These are phyloP conservation scores for Tolypocladium amazonense DNA, from an alignment of 2,329 filamentous ascomycete genomes.

Conservation along the genomic window DNA sequence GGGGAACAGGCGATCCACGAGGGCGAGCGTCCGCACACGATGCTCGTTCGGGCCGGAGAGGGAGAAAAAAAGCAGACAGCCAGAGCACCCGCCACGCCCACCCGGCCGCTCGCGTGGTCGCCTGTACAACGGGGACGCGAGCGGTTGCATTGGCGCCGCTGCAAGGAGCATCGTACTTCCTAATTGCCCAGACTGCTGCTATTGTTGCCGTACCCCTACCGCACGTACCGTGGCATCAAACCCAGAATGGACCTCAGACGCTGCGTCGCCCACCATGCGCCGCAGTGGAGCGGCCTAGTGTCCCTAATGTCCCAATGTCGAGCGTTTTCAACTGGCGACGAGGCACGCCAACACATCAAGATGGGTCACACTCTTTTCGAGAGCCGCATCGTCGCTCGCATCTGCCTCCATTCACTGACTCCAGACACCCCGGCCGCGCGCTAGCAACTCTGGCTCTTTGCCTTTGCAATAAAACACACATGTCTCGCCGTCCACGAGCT, in stretches of 20 bases:
- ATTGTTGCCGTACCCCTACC: background rate
- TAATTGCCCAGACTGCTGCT: background rate
- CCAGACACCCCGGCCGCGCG: conserved; percentile 40
- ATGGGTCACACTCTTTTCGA: conserved; percentile 53
- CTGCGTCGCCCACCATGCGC: conserved; percentile 25
- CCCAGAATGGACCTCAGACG: conserved; percentile 3
- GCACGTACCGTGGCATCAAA: background rate
- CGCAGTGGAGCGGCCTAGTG: conserved; percentile 52
- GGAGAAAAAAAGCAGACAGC: background rate
- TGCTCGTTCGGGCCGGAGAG: background rate
- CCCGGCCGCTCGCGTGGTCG: background rate
- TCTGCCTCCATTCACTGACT: conserved; percentile 32
- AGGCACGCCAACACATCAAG: conserved; percentile 86
- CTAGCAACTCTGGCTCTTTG: conserved; percentile 23
- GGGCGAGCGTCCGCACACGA: background rate
- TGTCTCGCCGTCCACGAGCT: conserved; percentile 47
- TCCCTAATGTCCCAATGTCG: conserved; percentile 36
- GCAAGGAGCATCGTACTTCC: background rate
- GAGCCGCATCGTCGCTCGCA: conserved; percentile 57
- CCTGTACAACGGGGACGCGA: background rate
- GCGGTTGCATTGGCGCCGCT: background rate
- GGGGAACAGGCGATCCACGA: background rate
- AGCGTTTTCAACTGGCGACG: conserved; percentile 66
- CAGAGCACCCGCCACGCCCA: background rate
- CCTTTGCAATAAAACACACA: conserved; percentile 55